Percentiles rank a stretch among this genome's conserved stretches.
These are phyloP conservation scores for Xylariaceae sp. DNA, from an alignment of 2,329 filamentous ascomycete species.

Conservation along the genomic window DNA sequence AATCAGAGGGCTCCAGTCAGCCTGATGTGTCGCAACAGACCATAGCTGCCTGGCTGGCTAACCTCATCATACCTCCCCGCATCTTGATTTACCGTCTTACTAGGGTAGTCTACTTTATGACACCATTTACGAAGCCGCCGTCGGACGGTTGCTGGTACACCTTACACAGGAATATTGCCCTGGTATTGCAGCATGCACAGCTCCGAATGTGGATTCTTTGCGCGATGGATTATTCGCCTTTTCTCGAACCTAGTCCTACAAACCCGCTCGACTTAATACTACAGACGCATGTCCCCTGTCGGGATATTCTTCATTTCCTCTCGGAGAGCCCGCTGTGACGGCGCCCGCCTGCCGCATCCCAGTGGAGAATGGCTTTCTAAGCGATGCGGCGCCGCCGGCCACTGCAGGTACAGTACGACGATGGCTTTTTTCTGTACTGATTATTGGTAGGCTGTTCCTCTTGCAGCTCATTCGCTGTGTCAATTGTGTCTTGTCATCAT, in stretches of 20 bases:
- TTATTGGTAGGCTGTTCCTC: background rate
- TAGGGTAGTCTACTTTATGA: too few species aligned
- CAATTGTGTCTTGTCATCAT: background rate
- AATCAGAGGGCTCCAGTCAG: slow-evolving; percentile 8
- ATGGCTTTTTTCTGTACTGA: slow-evolving; percentile 10
- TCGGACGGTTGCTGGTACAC: background rate
- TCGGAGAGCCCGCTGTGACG: slow-evolving; percentile 28
- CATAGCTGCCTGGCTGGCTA: too few species aligned
- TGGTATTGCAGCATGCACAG: background rate
- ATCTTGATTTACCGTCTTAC: too few species aligned
- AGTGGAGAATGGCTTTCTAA: slow-evolving; percentile 12
- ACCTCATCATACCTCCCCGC: too few species aligned
- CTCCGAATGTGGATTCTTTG: background rate
- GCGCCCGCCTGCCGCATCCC: slow-evolving; percentile 12
- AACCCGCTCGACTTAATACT: background rate
- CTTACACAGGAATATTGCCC: background rate
- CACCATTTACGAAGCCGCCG: too few species aligned
- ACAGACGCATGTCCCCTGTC: slow-evolving; percentile 11
- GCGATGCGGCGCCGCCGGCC: slow-evolving; percentile 22
- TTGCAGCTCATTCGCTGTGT: background rate
- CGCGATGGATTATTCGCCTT: background rate
- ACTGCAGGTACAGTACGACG: slow-evolving; percentile 23
- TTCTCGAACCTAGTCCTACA: slow-evolving; percentile 1
- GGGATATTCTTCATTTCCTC: slow-evolving; percentile 11
- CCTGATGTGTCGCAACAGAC: background rate